Evolutionary conservation across 2,329 filamentous ascomycete genomes (phyloP).

Genomic region (Knoxdaviesia capensis): DNA sequence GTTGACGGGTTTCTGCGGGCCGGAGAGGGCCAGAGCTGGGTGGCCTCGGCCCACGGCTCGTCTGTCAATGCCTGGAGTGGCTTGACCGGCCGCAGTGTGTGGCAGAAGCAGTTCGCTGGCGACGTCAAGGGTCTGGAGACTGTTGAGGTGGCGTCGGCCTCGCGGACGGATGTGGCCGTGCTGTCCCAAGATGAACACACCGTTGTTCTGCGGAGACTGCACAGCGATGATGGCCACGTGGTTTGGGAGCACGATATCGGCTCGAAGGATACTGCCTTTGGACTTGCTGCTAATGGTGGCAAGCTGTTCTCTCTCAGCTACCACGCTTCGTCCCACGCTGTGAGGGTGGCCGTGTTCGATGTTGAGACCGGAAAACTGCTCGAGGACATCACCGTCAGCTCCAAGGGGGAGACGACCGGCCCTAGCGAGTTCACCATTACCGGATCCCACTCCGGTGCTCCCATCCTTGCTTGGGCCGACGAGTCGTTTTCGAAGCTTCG

Average conservation of each 20-base stretch:
- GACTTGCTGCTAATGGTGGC: slow-evolving; percentile 49
- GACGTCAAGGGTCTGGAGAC: slow-evolving; percentile 54
- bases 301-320: slow-evolving; percentile 61
- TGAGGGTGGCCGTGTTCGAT: slow-evolving; percentile 60
- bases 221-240: slow-evolving; percentile 49
- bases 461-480: slow-evolving; percentile 59
- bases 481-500: slow-evolving; percentile 39
- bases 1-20: slow-evolving; percentile 40
- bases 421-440: slow-evolving; percentile 51
- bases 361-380: slow-evolving; percentile 49
- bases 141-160: slow-evolving; percentile 44
- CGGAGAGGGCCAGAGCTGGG: slow-evolving; percentile 58
- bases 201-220: slow-evolving; percentile 47
- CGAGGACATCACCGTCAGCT: slow-evolving; percentile 50
- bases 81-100: slow-evolving; percentile 56
- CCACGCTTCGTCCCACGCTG: slow-evolving; percentile 52
- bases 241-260: slow-evolving; percentile 50
- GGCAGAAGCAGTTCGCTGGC: slow-evolving; percentile 44
- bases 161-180: slow-evolving; percentile 50
- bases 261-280: slow-evolving; percentile 51
- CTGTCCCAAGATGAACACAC: slow-evolving; percentile 39
- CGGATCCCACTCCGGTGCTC: slow-evolving; percentile 54
- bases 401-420: slow-evolving; percentile 51
- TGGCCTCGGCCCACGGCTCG: slow-evolving; percentile 52
- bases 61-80: slow-evolving; percentile 69